Evolutionary conservation across 2,329 filamentous ascomycete genomes (phyloP), one percentile per base, ranked within the genome.

Genomic region (Aspergillus melleus): DNA sequence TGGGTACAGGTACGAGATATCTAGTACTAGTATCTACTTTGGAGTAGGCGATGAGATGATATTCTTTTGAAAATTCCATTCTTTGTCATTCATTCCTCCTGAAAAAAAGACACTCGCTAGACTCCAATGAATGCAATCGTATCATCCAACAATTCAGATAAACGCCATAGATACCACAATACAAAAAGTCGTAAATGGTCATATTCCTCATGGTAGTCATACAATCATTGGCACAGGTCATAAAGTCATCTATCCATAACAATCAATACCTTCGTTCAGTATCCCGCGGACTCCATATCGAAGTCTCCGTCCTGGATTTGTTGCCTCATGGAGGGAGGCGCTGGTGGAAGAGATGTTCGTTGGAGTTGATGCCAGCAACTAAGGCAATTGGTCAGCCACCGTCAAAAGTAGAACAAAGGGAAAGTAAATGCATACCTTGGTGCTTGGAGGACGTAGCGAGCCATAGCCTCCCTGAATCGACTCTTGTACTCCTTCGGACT

Each of bases 401-500:
- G 19, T 12, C n/a, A 42, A 26, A 12, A 22, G 22, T 22, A 22
- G 22, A 22, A n/a, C 20, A 47, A 6, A 1, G 22, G 32, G 10
- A 16, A 14, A 3, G n/a, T n/a, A 67, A 69, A 24, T 24, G 24
- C 76, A 69, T 71, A 79, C 77, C 77, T 80, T 30, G 80, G 80
- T 32, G 80, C 80, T 61, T 82, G 79, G 53, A 82, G 76, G 16
- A 86, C 86, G 72, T 88, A 92, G 84, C 92, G 88, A 69, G 92
- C 91, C 95, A 99, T 99, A 12, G 93, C 93, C 77, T 97, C 94
- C 65, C 95, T 82, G 80, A 99, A 99, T 6, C 95, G 88, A 67
- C 90, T 93, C 77, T 97, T 96, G 76, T 99, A 99, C 78, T 99
- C 95, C 78, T 95, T 96, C 2, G 95, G 96, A 76, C 91, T 96